A percentile compares a stretch with the other conserved stretches of the same genome.
These are phyloP conservation scores for Coemansia sp. DNA, from an alignment of 192 early-diverging fungal species.

Conservation along the genomic window DNA sequence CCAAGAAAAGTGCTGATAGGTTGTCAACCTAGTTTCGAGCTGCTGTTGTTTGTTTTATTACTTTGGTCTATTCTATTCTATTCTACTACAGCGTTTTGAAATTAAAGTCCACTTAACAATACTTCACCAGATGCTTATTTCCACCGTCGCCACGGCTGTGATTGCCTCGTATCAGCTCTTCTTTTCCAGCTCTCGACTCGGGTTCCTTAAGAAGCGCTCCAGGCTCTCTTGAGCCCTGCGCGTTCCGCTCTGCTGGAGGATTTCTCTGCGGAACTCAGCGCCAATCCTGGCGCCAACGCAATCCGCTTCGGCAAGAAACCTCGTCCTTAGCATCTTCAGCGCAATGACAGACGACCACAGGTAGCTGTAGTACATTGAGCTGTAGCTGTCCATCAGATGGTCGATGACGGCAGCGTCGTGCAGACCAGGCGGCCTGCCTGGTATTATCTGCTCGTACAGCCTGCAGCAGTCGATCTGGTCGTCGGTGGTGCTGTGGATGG, in stretches of 20 bases:
- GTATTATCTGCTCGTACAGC: background rate
- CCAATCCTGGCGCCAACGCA: background rate
- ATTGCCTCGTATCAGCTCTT: too few species aligned
- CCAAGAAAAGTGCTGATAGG: too few species aligned
- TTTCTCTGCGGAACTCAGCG: background rate
- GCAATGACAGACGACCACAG: background rate
- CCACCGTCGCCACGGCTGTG: too few species aligned
- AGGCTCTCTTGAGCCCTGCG: background rate
- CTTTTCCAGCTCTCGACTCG: background rate
- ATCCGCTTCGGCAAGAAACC: slow-evolving; percentile 1
- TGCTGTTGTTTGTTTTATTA: too few species aligned
- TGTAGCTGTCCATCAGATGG: slow-evolving; percentile 5
- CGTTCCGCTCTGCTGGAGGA: background rate
- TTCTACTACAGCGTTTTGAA: too few species aligned
- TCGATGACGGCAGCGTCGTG: background rate
- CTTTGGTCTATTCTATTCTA: too few species aligned
- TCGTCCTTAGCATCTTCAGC: background rate
- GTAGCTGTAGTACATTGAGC: slow-evolving; percentile 5
- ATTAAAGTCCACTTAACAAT: too few species aligned
- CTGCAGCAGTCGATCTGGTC: background rate
- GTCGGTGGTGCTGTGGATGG: slow-evolving; percentile 58
- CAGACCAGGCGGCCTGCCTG: background rate
- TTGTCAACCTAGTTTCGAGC: too few species aligned
- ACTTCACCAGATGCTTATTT: too few species aligned
- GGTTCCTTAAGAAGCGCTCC: background rate